These are phyloP conservation scores for Aspergillus amoenus DNA, from an alignment of 2,329 filamentous ascomycete genomes.

Conservation along the genomic window DNA sequence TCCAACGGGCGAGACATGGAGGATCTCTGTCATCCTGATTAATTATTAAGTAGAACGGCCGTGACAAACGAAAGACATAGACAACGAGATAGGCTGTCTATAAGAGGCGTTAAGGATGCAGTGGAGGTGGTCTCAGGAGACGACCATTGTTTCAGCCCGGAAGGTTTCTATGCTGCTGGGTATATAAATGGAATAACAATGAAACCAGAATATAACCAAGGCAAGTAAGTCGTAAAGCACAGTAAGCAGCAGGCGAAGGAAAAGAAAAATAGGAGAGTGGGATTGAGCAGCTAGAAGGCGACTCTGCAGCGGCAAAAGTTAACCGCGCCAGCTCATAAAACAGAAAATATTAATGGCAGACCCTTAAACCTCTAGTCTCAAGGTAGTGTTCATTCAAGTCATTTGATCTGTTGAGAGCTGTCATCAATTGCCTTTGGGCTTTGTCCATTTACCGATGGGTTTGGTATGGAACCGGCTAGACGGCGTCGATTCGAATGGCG, in stretches of 20 bases:
- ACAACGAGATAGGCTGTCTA: not conserved
- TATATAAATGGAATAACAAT: not conserved
- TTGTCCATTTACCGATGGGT: not conserved
- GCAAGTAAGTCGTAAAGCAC: not conserved
- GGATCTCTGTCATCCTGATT: conserved; percentile 30
- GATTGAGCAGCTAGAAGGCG: too few relatives aligned
- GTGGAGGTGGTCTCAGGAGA: not conserved
- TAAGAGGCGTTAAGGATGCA: not conserved
- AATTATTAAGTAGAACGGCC: conserved; percentile 16
- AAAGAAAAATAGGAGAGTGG: not conserved
- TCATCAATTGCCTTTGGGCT: not conserved
- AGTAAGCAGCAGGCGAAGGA: not conserved
- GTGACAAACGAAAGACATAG: conserved; percentile 15
- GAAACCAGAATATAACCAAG: not conserved
- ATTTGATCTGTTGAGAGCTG: conserved; percentile 1
- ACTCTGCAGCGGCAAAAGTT: not conserved
- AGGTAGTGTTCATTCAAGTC: not conserved
- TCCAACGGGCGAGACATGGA: conserved; percentile 30
- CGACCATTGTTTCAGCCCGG: conserved; percentile 4
- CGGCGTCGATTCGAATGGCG: not conserved
- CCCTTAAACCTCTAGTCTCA: not conserved
- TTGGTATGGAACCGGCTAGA: conserved; percentile 5
- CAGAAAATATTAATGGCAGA: not conserved
- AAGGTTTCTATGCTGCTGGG: not conserved
- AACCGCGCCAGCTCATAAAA: not conserved